A percentile compares a stretch with the other conserved stretches of the same genome.
These are phyloP conservation scores for Candida parachauliodes DNA, from an alignment of 805 yeast species.

Conservation along the genomic window DNA sequence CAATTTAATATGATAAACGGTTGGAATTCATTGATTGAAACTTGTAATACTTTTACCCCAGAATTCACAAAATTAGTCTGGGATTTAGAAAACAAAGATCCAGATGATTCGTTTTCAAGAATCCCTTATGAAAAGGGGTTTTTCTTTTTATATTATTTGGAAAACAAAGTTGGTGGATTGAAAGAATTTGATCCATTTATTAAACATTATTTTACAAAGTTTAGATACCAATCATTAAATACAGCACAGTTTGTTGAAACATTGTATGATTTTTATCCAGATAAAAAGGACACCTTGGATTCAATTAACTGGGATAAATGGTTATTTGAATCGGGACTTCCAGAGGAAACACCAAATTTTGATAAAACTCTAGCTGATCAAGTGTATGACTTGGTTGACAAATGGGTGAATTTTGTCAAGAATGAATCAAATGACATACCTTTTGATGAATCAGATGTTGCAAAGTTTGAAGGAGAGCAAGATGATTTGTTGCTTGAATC, in stretches of 20 bases:
- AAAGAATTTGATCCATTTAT: slow-evolving; percentile 26
- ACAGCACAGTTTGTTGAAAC: slow-evolving; percentile 23
- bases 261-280: slow-evolving; percentile 22
- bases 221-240: slow-evolving; percentile 26
- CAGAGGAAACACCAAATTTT: slow-evolving; percentile 22
- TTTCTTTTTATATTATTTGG: slow-evolving; percentile 26
- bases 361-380: slow-evolving; percentile 28
- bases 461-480: slow-evolving; percentile 21
- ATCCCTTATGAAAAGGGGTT: slow-evolving; percentile 38
- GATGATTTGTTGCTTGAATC: slow-evolving; percentile 23
- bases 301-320: slow-evolving; percentile 26
- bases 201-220: slow-evolving; percentile 25
- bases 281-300: slow-evolving; percentile 19
- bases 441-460: slow-evolving; percentile 15
- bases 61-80: slow-evolving; percentile 21
- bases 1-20: slow-evolving; percentile 32
- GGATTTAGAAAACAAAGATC: slow-evolving; percentile 14
- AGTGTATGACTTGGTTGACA: slow-evolving; percentile 20
- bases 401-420: slow-evolving; percentile 16
- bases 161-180: slow-evolving; percentile 20
- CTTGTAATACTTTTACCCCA: slow-evolving; percentile 19
- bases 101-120: slow-evolving; percentile 23
- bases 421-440: background rate
- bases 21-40: slow-evolving; percentile 25
- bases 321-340: slow-evolving; percentile 25